Percentiles rank a stretch among this genome's conserved stretches.
Conservation (phyloP, 2,329 filamentous ascomycete genomes). For the Exophiala alcalophila region DNA sequence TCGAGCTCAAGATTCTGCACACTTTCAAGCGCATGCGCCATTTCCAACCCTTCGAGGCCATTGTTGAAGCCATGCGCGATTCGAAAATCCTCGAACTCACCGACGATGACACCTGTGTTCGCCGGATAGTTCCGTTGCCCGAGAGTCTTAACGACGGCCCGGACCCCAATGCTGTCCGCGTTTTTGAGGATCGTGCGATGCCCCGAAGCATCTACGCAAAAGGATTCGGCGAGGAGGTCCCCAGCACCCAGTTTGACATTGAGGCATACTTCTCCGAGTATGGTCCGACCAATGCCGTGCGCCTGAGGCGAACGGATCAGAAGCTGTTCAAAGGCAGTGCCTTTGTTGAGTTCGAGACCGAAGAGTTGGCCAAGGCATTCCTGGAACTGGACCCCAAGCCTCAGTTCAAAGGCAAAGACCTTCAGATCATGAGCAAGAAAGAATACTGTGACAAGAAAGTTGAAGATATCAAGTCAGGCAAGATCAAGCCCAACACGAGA, state of each 20-base stretch:
- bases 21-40: slow-evolving; percentile 94
- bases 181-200: slow-evolving; percentile 64
- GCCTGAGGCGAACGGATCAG: slow-evolving; percentile 72
- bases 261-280: slow-evolving; percentile 85
- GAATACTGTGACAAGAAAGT: slow-evolving; percentile 80
- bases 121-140: slow-evolving; percentile 69
- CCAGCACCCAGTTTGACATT: slow-evolving; percentile 85
- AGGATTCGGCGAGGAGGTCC: slow-evolving; percentile 83
- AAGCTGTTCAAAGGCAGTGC: slow-evolving; percentile 92
- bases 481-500: slow-evolving; percentile 57
- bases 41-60: slow-evolving; percentile 81
- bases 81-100: slow-evolving; percentile 70
- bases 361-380: slow-evolving; percentile 77
- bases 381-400: slow-evolving; percentile 75
- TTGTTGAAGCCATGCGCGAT: slow-evolving; percentile 78
- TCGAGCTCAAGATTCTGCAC: slow-evolving; percentile 73
- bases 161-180: slow-evolving; percentile 54
- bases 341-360: slow-evolving; percentile 84
- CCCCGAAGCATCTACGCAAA: slow-evolving; percentile 83
- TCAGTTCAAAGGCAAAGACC: slow-evolving; percentile 74
- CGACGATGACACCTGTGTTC: slow-evolving; percentile 69
- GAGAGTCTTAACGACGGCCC: slow-evolving; percentile 53
- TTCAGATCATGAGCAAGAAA: slow-evolving; percentile 82
- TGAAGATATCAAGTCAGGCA: slow-evolving; percentile 67
- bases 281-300: slow-evolving; percentile 76